phyloP scores from a whole-genome alignment of 225 moss, liverwort and hornwort species.

The Rhytidiadelphus loreus region DNA sequence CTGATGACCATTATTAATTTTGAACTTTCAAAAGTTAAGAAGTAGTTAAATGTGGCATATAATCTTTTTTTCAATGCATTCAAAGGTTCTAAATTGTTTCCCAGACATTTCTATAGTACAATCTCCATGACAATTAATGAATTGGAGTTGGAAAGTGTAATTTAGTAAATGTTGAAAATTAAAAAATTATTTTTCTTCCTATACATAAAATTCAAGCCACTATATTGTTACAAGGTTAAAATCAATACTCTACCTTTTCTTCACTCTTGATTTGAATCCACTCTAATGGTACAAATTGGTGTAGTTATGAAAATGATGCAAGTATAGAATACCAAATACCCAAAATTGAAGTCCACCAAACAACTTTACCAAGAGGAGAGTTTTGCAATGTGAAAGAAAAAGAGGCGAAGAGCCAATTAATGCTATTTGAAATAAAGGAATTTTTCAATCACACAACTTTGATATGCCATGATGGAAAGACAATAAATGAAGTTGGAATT shows the following conservation, averaged over 20 bases:
- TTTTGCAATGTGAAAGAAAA: too few species aligned
- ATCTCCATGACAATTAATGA: background rate
- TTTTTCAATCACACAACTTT: too few species aligned
- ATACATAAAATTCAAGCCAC: accelerated
- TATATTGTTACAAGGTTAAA: background rate
- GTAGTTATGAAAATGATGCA: background rate
- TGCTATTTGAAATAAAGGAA: too few species aligned
- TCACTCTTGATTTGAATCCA: background rate
- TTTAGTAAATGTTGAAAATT: accelerated
- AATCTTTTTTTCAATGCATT: background rate
- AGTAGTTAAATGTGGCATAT: too few species aligned
- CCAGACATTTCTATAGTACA: background rate
- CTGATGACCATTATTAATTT: too few species aligned
- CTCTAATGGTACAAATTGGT: background rate
- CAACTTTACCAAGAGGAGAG: too few species aligned
- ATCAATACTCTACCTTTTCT: background rate
- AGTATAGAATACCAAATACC: accelerated
- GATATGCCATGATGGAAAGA: too few species aligned
- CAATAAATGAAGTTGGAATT: too few species aligned
- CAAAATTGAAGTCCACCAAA: too few species aligned
- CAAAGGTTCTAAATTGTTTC: background rate
- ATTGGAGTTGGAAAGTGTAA: background rate
- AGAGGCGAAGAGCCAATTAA: too few species aligned
- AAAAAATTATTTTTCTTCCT: background rate
- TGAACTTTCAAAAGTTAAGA: too few species aligned